Evolutionary conservation across 1,284 basidiomycete genomes (phyloP).

Genomic region (Rhodotorula sp.): DNA sequence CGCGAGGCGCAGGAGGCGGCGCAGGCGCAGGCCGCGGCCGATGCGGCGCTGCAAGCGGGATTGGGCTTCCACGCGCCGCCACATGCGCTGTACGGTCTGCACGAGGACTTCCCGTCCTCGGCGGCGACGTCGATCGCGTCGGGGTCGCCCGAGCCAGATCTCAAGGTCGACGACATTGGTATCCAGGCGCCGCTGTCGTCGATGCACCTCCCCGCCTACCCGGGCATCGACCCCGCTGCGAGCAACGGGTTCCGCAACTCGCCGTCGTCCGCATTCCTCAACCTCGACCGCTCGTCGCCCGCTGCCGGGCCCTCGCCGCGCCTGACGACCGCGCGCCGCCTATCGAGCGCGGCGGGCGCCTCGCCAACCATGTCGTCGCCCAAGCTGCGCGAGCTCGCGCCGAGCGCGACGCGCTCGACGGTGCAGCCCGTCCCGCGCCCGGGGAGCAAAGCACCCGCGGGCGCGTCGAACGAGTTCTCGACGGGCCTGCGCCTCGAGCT

Average conservation of each 20-base stretch:
- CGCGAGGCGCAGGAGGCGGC: not conserved
- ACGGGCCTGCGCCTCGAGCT: conserved; percentile 4
- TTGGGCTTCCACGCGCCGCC: not conserved
- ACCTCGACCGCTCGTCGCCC: conserved; percentile 5
- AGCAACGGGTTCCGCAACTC: conserved; percentile 9
- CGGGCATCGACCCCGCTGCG: conserved; percentile 8
- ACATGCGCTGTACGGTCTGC: conserved; percentile 13
- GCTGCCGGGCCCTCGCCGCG: not conserved
- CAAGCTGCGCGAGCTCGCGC: conserved; percentile 1
- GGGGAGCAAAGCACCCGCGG: not conserved
- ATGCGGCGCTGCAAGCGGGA: not conserved
- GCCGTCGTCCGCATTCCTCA: conserved; percentile 15
- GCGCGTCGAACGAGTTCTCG: not conserved
- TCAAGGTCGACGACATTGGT: not conserved
- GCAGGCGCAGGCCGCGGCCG: not conserved
- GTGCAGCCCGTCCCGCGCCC: not conserved
- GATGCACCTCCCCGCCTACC: conserved; percentile 3
- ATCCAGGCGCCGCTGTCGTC: not conserved
- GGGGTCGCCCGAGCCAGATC: conserved; percentile 9
- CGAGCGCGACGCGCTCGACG: conserved; percentile 19
- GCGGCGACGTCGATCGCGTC: conserved; percentile 5
- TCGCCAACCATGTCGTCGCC: not conserved
- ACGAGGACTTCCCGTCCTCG: not conserved
- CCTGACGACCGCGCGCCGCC: not conserved
- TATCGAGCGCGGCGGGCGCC: not conserved